phyloP scores from a whole-genome alignment of 805 yeast genomes.

The Ogataea trehaloabstinens region DNA sequence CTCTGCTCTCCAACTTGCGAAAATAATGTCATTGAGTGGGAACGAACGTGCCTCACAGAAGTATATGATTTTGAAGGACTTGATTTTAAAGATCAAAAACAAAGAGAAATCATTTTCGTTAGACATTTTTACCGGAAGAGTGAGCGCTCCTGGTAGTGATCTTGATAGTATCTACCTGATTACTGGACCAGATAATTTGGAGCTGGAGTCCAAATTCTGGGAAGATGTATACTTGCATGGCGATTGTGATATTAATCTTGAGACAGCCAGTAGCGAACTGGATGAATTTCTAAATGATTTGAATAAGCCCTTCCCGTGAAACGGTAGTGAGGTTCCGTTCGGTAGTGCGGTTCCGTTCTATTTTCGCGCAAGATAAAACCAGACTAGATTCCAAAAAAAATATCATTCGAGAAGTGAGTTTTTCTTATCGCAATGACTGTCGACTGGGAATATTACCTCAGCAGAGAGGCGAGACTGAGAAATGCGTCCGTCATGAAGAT shows the following conservation, averaged over 20 bases:
- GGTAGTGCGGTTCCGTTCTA: too few relatives aligned
- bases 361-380: too few relatives aligned
- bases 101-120: background rate
- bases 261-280: constrained; percentile 1
- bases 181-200: background rate
- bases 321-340: background rate
- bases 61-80: constrained; percentile 1
- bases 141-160: constrained; percentile 1
- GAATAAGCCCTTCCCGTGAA: background rate
- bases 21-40: constrained; percentile 4
- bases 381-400: too few relatives aligned
- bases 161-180: background rate
- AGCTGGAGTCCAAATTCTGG: constrained; percentile 5
- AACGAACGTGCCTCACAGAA: constrained; percentile 5
- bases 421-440: too few relatives aligned
- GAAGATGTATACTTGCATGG: constrained; percentile 5
- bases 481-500: constrained; percentile 27
- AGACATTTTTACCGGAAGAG: background rate
- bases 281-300: background rate
- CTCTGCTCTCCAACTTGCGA: constrained; percentile 1
- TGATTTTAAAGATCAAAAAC: constrained; percentile 2
- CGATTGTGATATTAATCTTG: constrained; percentile 3
- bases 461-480: constrained; percentile 28
- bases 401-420: too few relatives aligned
- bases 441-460: constrained; percentile 27